phyloP scores from a whole-genome alignment of 495 filamentous ascomycete species.

The Penicillium ochrochloron region DNA sequence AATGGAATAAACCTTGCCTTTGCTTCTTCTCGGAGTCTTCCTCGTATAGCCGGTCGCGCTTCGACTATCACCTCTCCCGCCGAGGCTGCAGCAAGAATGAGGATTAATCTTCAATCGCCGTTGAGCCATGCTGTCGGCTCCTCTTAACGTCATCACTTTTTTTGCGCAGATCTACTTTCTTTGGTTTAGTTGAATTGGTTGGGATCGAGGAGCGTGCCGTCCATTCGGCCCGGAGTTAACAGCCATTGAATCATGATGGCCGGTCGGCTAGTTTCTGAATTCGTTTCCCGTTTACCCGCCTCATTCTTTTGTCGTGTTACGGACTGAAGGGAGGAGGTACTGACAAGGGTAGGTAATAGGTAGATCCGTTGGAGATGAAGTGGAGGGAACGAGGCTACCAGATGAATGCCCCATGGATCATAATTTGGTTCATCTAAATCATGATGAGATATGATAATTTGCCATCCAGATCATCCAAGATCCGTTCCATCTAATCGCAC shows the following conservation, averaged over 20 bases:
- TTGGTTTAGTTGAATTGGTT: not conserved
- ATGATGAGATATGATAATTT: slow-evolving; percentile 8
- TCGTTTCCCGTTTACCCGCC: not conserved
- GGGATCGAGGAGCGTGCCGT: not conserved
- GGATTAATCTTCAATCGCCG: slow-evolving; percentile 2
- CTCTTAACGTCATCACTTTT: slow-evolving; percentile 10
- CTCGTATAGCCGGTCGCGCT: slow-evolving; percentile 1
- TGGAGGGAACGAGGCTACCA: not conserved
- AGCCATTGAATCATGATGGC: slow-evolving; percentile 15
- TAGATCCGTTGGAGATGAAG: not conserved
- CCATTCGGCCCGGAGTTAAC: slow-evolving; percentile 14
- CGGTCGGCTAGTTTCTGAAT: slow-evolving; percentile 4
- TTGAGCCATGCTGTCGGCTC: slow-evolving; percentile 10
- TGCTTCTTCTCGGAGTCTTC: not conserved
- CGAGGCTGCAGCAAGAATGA: slow-evolving; percentile 4
- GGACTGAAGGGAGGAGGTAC: not conserved
- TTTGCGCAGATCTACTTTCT: not conserved
- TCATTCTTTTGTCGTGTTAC: not conserved
- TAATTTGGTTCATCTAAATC: not conserved
- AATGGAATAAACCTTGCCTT: not conserved
- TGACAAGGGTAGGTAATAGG: not conserved
- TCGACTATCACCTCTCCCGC: not conserved
- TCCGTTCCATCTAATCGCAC: not conserved
- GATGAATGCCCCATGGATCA: not conserved
- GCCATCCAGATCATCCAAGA: not conserved